These are phyloP conservation scores for Fusarium sp. DNA, from an alignment of 2,329 filamentous ascomycete species.

Conservation along the genomic window DNA sequence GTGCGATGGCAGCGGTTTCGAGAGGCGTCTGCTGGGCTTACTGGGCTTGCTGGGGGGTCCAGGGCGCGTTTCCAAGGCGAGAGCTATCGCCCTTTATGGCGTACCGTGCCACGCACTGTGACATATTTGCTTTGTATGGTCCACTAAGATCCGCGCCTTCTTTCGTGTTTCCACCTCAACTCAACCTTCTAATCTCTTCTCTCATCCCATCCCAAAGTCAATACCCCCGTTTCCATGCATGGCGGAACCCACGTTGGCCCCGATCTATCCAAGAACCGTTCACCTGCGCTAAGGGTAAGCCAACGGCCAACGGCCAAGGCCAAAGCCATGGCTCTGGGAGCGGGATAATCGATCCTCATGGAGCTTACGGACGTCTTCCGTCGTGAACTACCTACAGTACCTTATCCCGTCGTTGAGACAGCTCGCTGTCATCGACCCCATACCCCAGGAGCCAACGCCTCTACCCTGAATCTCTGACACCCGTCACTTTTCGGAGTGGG, in stretches of 20 bases:
- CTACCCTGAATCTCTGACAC: not conserved
- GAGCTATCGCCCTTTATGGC: not conserved
- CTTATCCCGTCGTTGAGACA: not conserved
- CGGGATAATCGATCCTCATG: not conserved
- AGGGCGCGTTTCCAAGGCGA: not conserved
- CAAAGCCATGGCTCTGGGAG: constrained; percentile 1
- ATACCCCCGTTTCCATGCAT: not conserved
- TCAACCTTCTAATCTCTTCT: constrained; percentile 25
- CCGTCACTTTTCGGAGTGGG: not conserved
- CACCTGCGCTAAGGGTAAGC: not conserved
- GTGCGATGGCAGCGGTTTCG: constrained; percentile 7
- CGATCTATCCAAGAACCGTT: constrained; percentile 6
- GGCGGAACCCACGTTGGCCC: not conserved
- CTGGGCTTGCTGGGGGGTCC: not conserved
- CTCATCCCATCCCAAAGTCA: constrained; percentile 4
- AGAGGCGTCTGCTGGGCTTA: not conserved
- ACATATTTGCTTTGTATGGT: not conserved
- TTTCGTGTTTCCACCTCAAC: constrained; percentile 29
- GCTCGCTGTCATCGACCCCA: not conserved
- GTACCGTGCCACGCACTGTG: constrained; percentile 3
- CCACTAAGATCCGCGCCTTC: constrained; percentile 7
- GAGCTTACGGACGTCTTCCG: not conserved
- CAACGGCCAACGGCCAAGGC: constrained; percentile 9
- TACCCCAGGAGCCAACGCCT: not conserved
- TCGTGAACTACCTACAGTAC: not conserved